A percentile compares a stretch with the other conserved stretches of the same genome.
These are phyloP conservation scores for Exophiala calicioides DNA, from an alignment of 2,329 filamentous ascomycete species.

Conservation along the genomic window DNA sequence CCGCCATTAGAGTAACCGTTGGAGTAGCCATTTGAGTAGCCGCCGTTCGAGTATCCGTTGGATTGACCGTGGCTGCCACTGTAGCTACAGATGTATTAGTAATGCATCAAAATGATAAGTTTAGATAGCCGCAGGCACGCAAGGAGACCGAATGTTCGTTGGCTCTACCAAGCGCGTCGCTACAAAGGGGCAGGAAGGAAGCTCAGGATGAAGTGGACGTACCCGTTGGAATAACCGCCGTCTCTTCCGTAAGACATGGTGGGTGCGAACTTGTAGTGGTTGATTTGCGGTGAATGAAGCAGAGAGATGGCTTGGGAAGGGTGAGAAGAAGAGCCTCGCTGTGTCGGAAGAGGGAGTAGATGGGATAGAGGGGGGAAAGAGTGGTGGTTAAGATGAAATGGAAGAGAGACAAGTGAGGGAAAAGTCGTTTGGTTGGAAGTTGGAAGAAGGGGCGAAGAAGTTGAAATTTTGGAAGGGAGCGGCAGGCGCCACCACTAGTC, in stretches of 20 bases:
- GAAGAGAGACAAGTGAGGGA: constrained; percentile 14
- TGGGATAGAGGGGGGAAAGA: constrained; percentile 30
- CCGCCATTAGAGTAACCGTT: constrained; percentile 53
- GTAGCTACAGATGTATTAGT: constrained; percentile 16
- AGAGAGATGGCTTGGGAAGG: constrained; percentile 20
- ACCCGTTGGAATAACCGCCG: constrained; percentile 37
- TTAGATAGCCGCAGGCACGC: too few species aligned
- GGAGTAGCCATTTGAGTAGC: too few species aligned
- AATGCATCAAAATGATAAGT: constrained; percentile 5
- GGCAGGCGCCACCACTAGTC: constrained; percentile 8
- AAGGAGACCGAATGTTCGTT: not conserved
- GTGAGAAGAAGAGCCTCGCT: constrained; percentile 25
- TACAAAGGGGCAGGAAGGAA: not conserved
- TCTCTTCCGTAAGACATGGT: constrained; percentile 70
- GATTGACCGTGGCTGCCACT: constrained; percentile 38
- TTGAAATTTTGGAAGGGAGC: constrained; percentile 16
- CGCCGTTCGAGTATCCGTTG: constrained; percentile 55
- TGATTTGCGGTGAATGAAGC: constrained; percentile 18
- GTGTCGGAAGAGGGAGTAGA: constrained; percentile 36
- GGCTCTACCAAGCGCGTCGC: not conserved
- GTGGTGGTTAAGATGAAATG: constrained; percentile 8
- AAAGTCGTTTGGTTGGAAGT: constrained; percentile 10
- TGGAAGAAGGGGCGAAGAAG: constrained; percentile 17
- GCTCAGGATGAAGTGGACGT: constrained; percentile 10
- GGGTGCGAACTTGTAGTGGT: constrained; percentile 31